Evolutionary conservation across 768 basidiomycete genomes (phyloP), one percentile per base, ranked within the genome.

Genomic region (Mycena kentingensis): DNA sequence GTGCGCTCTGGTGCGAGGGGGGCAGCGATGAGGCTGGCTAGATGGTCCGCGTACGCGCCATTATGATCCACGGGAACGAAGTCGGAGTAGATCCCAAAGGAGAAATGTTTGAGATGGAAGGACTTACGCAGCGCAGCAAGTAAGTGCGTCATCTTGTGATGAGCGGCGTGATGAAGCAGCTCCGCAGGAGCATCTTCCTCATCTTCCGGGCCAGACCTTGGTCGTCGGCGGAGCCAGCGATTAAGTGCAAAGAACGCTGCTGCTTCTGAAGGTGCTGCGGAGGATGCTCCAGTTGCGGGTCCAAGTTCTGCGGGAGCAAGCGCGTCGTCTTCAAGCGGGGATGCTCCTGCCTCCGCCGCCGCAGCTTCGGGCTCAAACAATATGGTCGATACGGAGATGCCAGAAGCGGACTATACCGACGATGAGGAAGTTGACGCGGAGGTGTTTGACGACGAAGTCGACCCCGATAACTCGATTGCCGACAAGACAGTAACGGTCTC

Each of bases 401-500:
- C n/a, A n/a, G 73, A 80, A 19, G 82, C 84, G 13, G 91, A 94
- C 38, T 87, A 91, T 64, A 85, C 87, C 24, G 93, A 94, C 57
- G 89, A 93, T 58, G 91, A 92, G 55, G 88, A 88, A 59, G 74
- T 90, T n/a, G 89, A 91, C 56, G 88, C 88, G 2, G 90, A 92
- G 70, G 87, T 96, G 12, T 90, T 91, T 56, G 90, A 95, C 47
- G 93, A 93, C 1, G 94, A 92, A 15, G 83, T 85, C 38, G 88
- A 94, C 54, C 81, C 80, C 16, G 89, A 92, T 63, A 76, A 76
- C 41, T 78, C 80, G 18, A 72, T 83, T 5, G 74, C 82, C 11
- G 94, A 96, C 57, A 93, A 88, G 71, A 93, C 93, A 0, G 87
- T 97, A 37, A 91, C 85, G 26, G 73, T 98, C 24, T 85, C 88